These are phyloP conservation scores for Fusarium duplospermum DNA, from an alignment of 2,329 filamentous ascomycete species.

Conservation along the genomic window DNA sequence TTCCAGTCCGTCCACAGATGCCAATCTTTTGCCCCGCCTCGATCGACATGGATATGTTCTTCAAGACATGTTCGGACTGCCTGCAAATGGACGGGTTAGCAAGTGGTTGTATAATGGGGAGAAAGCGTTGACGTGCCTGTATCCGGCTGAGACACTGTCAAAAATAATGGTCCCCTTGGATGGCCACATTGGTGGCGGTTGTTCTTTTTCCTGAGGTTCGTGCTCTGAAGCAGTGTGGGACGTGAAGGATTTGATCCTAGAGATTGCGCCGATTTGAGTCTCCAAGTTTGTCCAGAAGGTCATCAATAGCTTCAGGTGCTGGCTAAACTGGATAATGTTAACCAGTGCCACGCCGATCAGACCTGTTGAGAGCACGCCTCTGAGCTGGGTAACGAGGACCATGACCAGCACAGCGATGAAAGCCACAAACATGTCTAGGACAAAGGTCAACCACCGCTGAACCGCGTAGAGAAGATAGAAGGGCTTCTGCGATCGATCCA, in stretches of 20 bases:
- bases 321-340: constrained; percentile 47
- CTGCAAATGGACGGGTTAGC: not conserved
- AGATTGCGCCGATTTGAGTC: constrained; percentile 44
- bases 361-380: constrained; percentile 13
- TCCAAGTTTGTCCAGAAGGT: constrained; percentile 48
- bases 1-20: constrained; percentile 35
- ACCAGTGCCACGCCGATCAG: constrained; percentile 43
- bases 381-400: constrained; percentile 29
- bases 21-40: constrained; percentile 31
- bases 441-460: constrained; percentile 41
- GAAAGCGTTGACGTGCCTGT: not conserved
- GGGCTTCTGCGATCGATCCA: constrained; percentile 59
- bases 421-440: constrained; percentile 40
- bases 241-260: constrained; percentile 38
- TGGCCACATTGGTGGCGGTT: constrained; percentile 80
- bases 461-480: constrained; percentile 56
- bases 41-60: constrained; percentile 15
- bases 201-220: constrained; percentile 22
- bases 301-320: constrained; percentile 45
- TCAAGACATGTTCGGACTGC: constrained; percentile 12
- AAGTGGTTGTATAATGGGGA: rapidly evolving
- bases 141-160: constrained; percentile 59
- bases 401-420: constrained; percentile 34
- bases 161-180: constrained; percentile 84
- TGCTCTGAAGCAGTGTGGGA: constrained; percentile 24